Base-by-base conservation (phyloP, 805 yeast species). In the Candida oleophila region DNA sequence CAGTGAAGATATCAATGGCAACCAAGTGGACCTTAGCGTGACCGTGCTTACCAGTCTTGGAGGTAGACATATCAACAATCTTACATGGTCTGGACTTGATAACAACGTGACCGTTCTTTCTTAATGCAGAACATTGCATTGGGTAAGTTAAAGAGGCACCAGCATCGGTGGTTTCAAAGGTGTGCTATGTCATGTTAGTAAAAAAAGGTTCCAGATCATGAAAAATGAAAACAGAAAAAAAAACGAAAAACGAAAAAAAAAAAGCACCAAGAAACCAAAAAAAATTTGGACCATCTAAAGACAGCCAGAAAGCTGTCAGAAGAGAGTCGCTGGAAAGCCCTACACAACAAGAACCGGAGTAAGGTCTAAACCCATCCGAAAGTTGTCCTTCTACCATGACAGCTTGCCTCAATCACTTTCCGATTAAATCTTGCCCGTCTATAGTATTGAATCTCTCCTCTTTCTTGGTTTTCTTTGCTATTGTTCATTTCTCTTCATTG, bases 41-140 rank as follows among this genome's bases (percentile, higher is more conserved):
- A 82, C 99, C 99, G 87, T 94, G 99, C 97, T 94, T 94, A 81
- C 99, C 99, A 65, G 99, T 94, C 87, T 94, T 94, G 69, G 99
- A 94, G 71, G 99, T 94, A 55, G 99, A 94, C 99, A 94, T 94
- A 76, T 94, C 99, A 67, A 94, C 96, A 77, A 94, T 94, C 86
- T 94, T 94, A 85, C 98, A 94, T 74, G 99, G 99, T 85, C 99
- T 95, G 69, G 89, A 82, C 83, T 94, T 94, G 81, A 92, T 94
- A 65, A 85, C 95, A 73, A 94, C 99, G 85, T 89, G 95, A 71
- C 99, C 99, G 83, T 83, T 87, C 95, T 94, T 94, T 85, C 99
- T 91, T 78, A 94, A 89, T 62, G 99, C 97, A 69, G 98, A 94
- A 87, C 99, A 92, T 85, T 92, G 99, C 83, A 85, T 79, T 84